Percentiles rank a stretch among this genome's conserved stretches.
These are phyloP conservation scores for Solanum pimpinellifolium DNA, from an alignment of 257 asterid genomes.

Conservation along the genomic window DNA sequence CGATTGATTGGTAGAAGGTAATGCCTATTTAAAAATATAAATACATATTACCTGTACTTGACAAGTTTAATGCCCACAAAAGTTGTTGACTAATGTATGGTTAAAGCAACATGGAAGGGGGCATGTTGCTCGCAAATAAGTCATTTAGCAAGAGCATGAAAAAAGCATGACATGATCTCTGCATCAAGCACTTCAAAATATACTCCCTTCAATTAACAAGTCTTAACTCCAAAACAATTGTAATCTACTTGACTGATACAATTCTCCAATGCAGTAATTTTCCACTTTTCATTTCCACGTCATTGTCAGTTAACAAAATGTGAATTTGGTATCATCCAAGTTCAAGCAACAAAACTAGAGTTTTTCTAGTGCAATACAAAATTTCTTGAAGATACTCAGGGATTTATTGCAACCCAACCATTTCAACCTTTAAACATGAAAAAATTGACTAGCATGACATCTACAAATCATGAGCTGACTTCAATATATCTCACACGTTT, in stretches of 20 bases:
- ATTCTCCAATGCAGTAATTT: not conserved
- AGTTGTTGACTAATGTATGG: not conserved
- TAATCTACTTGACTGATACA: not conserved
- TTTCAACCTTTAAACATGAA: not conserved
- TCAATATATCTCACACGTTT: not conserved
- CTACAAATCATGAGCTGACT: not conserved
- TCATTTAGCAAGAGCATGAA: not conserved
- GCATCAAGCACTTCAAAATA: not conserved
- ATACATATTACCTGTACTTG: no score
- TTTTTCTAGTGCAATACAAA: not conserved
- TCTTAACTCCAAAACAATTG: not conserved
- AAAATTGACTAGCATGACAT: not conserved
- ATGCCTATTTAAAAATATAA: not conserved
- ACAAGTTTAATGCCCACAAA: not conserved
- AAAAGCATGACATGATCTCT: not conserved
- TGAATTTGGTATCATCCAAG: not conserved
- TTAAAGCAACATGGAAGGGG: not conserved
- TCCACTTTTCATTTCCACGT: not conserved
- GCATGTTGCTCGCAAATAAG: not conserved
- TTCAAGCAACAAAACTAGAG: not conserved
- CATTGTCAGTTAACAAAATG: not conserved
- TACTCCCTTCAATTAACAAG: not conserved
- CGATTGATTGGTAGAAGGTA: not conserved
- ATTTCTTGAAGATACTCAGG: not conserved
- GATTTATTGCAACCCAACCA: not conserved